Conservation (phyloP, 2,329 filamentous ascomycete genomes). For the Colletotrichum lini region DNA sequence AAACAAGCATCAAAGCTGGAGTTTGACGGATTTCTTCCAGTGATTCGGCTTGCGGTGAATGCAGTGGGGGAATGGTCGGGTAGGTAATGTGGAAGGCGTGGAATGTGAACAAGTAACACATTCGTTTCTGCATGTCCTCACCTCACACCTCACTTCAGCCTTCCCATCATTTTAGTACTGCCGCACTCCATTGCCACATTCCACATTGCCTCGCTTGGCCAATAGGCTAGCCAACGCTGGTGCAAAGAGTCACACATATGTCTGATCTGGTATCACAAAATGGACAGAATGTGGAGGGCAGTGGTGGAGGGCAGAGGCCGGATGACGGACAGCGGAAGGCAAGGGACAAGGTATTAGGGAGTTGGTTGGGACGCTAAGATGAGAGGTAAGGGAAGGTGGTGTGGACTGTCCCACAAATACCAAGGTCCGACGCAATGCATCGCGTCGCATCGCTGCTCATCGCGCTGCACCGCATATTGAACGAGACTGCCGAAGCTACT, state of each 20-base stretch:
- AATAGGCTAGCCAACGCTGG: background rate
- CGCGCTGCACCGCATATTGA: background rate
- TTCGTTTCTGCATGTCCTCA: background rate
- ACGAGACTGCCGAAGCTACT: background rate
- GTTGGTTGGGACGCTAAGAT: background rate
- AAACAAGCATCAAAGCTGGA: background rate
- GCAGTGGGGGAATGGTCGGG: background rate
- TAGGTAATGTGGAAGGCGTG: no score
- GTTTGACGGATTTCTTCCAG: background rate
- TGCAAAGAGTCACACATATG: background rate
- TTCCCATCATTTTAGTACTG: no score
- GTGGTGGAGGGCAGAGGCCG: background rate
- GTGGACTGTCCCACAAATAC: background rate
- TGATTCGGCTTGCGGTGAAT: background rate
- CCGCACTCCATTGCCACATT: background rate
- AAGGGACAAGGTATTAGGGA: background rate
- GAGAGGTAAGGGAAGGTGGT: background rate
- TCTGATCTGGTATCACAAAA: background rate
- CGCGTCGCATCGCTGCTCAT: conserved; percentile 15
- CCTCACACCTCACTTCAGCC: no score
- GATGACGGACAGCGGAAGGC: background rate
- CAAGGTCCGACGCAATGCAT: conserved; percentile 15
- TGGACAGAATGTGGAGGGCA: background rate
- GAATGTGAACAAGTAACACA: no score
- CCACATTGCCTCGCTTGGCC: background rate